Conservation (phyloP, 2,329 filamentous ascomycete genomes). For the Diaporthe sp. region DNA sequence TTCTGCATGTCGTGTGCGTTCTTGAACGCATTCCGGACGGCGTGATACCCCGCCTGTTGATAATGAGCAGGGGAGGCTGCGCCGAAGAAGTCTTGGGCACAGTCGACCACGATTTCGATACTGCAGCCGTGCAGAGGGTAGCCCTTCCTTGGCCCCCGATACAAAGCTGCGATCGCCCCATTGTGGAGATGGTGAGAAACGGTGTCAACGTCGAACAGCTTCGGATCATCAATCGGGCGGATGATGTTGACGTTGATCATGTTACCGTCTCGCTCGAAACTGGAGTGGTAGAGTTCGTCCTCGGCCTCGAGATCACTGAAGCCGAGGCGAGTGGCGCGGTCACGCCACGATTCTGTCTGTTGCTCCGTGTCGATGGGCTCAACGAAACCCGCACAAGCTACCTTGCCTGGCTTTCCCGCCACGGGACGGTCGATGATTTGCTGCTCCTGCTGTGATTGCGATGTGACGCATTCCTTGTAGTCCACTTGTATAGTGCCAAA, state of each 20-base stretch:
- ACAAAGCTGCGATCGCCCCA: constrained; percentile 84
- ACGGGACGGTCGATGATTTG: constrained; percentile 82
- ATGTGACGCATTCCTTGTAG: constrained; percentile 85
- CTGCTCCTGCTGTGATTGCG: constrained; percentile 64
- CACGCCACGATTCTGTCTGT: constrained; percentile 25
- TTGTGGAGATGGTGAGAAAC: constrained; percentile 75
- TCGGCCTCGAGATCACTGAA: constrained; percentile 34
- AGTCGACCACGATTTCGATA: constrained; percentile 77
- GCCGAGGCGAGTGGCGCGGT: constrained; percentile 31
- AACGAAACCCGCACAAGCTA: constrained; percentile 76
- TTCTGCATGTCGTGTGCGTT: constrained; percentile 64
- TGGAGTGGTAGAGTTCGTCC: constrained; percentile 51
- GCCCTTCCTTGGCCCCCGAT: constrained; percentile 82
- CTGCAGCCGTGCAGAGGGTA: constrained; percentile 83
- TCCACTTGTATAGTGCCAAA: constrained; percentile 96
- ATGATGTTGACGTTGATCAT: constrained; percentile 66
- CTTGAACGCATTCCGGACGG: constrained; percentile 76
- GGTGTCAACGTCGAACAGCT: constrained; percentile 61
- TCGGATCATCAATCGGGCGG: constrained; percentile 59
- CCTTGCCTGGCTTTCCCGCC: constrained; percentile 82
- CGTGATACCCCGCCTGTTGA: constrained; percentile 69
- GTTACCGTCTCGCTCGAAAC: constrained; percentile 76
- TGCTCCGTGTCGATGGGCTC: constrained; percentile 63
- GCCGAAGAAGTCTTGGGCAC: constrained; percentile 71
- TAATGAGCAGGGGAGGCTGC: constrained; percentile 75